These are phyloP conservation scores for Dactylellina parvicollis DNA, from an alignment of 2,329 filamentous ascomycete genomes.

Conservation along the genomic window DNA sequence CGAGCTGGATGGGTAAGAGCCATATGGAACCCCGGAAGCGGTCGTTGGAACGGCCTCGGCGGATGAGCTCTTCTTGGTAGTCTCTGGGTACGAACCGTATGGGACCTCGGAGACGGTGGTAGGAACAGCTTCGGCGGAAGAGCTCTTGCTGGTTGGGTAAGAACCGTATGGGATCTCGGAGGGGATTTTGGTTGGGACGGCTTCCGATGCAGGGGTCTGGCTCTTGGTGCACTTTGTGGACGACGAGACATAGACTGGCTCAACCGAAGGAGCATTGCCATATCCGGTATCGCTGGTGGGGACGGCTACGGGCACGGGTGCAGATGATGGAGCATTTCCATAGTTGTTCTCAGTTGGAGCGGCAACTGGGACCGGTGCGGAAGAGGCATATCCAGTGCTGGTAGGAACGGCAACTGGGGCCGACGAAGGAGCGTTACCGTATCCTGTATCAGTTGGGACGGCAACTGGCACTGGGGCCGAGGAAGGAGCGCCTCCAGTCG, in stretches of 20 bases:
- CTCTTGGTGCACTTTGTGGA: conserved; percentile 26
- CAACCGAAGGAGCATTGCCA: background rate
- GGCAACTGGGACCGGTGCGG: conserved; percentile 1
- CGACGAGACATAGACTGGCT: background rate
- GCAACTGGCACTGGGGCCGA: conserved; percentile 18
- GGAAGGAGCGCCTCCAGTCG: too few relatives aligned
- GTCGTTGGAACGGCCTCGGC: conserved; percentile 35
- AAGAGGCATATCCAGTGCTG: background rate
- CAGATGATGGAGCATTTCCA: background rate
- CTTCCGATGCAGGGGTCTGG: background rate
- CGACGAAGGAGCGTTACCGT: background rate
- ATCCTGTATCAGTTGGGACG: background rate
- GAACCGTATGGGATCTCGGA: conserved; percentile 1
- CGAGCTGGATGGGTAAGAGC: background rate
- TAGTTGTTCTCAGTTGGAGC: conserved; percentile 1
- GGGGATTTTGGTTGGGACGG: conserved; percentile 21
- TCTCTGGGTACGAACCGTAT: conserved; percentile 16
- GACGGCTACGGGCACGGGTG: conserved; percentile 8
- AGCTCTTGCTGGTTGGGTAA: background rate
- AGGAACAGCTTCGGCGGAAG: conserved; percentile 18
- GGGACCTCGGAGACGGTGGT: conserved; percentile 16
- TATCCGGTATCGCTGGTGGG: background rate
- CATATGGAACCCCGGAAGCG: conserved; percentile 1
- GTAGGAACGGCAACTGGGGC: conserved; percentile 4
- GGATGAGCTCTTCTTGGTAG: background rate